Conservation (phyloP, 352 stramenopile genomes). For the Phytophthora vignae region DNA sequence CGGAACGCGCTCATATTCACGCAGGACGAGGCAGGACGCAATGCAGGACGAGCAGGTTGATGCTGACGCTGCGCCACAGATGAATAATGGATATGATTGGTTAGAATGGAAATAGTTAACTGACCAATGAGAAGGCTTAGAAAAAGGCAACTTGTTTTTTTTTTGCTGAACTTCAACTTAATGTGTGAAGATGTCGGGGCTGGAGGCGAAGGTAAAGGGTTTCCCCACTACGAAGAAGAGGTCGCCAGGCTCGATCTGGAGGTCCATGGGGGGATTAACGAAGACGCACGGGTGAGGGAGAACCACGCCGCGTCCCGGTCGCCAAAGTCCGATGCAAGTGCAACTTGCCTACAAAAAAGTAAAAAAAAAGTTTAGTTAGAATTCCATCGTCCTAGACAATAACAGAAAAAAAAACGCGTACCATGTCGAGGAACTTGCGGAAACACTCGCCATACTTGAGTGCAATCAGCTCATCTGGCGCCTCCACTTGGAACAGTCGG, state of each 20-base stretch:
- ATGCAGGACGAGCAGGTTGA: not conserved
- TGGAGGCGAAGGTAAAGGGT: constrained; percentile 58
- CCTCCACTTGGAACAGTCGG: constrained; percentile 75
- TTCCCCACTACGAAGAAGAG: constrained; percentile 77
- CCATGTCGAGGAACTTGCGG: constrained; percentile 76
- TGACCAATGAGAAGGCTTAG: not conserved
- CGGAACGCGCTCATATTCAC: constrained; percentile 70
- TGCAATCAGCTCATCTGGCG: constrained; percentile 54
- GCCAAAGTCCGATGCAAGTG: constrained; percentile 73
- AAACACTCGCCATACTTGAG: constrained; percentile 69
- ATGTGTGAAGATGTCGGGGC: constrained; percentile 43
- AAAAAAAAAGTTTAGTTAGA: not conserved
- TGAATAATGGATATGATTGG: constrained; percentile 15
- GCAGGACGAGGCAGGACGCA: constrained; percentile 13
- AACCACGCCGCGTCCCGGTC: constrained; percentile 54
- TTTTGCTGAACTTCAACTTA: constrained; percentile 6
- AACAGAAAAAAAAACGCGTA: constrained; percentile 17
- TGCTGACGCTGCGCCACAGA: constrained; percentile 18
- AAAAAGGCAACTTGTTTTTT: constrained; percentile 18
- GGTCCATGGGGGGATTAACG: constrained; percentile 59
- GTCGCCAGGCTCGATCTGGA: constrained; percentile 65
- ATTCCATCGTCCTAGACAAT: not conserved
- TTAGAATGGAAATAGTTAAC: not conserved
- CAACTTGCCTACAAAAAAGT: constrained; percentile 54
- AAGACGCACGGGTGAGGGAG: constrained; percentile 78